These are phyloP conservation scores for Xylariales sp. DNA, from an alignment of 2,329 filamentous ascomycete genomes.

Conservation along the genomic window DNA sequence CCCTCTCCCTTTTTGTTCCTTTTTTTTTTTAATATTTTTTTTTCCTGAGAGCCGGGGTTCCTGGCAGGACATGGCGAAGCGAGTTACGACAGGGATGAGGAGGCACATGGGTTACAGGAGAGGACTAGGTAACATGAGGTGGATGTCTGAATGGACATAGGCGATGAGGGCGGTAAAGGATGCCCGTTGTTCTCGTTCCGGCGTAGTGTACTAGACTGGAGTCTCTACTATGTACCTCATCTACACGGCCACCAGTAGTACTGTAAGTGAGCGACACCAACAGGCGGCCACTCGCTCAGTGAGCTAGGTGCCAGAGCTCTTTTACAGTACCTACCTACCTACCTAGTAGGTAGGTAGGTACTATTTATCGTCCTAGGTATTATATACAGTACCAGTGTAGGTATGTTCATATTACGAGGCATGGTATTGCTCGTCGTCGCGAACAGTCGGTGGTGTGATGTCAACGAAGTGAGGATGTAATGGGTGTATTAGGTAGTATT, in stretches of 20 bases:
- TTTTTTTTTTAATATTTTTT: constrained; percentile 25
- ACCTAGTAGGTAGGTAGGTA: too few relatives aligned
- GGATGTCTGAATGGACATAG: constrained; percentile 17
- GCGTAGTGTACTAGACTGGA: not conserved
- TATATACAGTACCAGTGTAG: too few relatives aligned
- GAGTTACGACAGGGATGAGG: constrained; percentile 27
- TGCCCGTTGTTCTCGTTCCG: constrained; percentile 14
- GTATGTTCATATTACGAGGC: constrained; percentile 11
- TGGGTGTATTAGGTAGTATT: not conserved
- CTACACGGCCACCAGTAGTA: not conserved
- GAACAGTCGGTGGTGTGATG: constrained; percentile 29
- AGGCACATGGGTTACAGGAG: constrained; percentile 33
- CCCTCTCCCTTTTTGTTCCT: constrained; percentile 7
- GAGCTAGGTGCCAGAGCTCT: constrained; percentile 2
- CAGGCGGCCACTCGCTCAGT: constrained; percentile 15
- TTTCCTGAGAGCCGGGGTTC: constrained; percentile 13
- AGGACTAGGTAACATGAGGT: constrained; percentile 33
- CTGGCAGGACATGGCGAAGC: constrained; percentile 30
- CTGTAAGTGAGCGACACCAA: constrained; percentile 14
- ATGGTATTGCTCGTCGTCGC: constrained; percentile 26
- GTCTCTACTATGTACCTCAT: too few relatives aligned
- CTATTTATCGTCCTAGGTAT: too few relatives aligned
- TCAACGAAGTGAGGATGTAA: constrained; percentile 23
- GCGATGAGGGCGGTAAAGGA: constrained; percentile 35
- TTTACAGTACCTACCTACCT: too few relatives aligned